These are phyloP conservation scores for Oryza meyeriana DNA, from an alignment of 176 grass and related monocot genomes.

Conservation along the genomic window DNA sequence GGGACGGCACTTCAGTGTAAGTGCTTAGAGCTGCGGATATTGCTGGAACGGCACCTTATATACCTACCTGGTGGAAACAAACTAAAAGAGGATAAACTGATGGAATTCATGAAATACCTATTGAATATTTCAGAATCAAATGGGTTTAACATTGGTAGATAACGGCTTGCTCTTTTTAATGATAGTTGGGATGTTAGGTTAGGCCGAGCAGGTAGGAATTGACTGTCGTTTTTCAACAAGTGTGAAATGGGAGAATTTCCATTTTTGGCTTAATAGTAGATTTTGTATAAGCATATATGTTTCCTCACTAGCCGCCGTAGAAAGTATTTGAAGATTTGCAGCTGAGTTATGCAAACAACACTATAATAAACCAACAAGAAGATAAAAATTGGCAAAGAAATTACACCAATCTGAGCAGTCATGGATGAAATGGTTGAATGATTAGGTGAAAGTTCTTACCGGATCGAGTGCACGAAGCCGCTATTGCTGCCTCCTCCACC, in stretches of 20 bases:
- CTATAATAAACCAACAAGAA: background rate
- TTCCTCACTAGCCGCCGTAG: background rate
- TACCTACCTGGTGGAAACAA: background rate
- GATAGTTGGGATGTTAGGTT: conserved; percentile 8
- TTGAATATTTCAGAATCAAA: background rate
- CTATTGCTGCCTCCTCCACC: background rate
- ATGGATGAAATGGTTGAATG: background rate
- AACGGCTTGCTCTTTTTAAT: background rate
- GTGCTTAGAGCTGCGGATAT: background rate
- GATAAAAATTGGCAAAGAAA: background rate
- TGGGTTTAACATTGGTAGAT: conserved; percentile 4
- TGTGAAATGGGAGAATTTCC: background rate
- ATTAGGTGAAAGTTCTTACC: background rate
- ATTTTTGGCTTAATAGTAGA: background rate
- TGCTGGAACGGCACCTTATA: background rate
- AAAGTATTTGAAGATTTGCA: background rate
- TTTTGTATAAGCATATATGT: background rate
- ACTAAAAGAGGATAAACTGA: background rate
- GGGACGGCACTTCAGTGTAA: background rate
- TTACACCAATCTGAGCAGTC: background rate
- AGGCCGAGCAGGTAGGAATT: background rate
- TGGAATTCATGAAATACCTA: background rate
- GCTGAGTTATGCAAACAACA: background rate
- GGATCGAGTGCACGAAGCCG: background rate
- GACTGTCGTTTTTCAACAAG: background rate